Evolutionary conservation across 768 basidiomycete genomes (phyloP), one percentile per base, ranked within the genome.

Genomic region (Terana coerulea): DNA sequence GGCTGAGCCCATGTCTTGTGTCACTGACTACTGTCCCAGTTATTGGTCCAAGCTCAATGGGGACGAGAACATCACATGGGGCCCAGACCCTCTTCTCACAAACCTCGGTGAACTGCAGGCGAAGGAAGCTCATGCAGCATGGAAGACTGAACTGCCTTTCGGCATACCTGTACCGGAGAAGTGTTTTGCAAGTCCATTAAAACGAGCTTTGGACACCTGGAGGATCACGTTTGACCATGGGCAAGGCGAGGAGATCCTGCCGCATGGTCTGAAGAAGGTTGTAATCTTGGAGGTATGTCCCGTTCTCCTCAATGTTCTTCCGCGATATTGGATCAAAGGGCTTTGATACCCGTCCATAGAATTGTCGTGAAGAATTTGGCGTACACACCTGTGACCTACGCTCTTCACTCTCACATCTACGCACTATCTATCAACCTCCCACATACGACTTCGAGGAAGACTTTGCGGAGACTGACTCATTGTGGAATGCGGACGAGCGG

Each of bases 381-480:
- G 74, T 78, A 1, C 86, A 88, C 52, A 88, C 86, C 0, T 88
- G 86, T 59, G 88, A 91, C 64, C 75, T 77, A 55, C 77, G 88
- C 12, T 70, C 72, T 17, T 69, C 73, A 2, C 70, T 67, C 28
- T 71, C 77, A 0, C 72, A 77, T 48, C 82, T 90, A 53, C 58
- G 64, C 0, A 50, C 52, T 0, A 57, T 72, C 5, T 88, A 79
- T 60, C 80, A 83, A 0, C 62, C 62, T 5, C 62, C 61, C 3
- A 48, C 66, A 4, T 83, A 83, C 60, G 55, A 46, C 7, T 75
- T 88, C 39, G 85, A 89, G 58, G 61, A 64, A 1, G 77, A 73
- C 0, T 78, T 91, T 47, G 65, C 74, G 0, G 87, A 90, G 61
- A 70, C 80, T 14, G 88, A 91, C 59, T 67, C 72, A 15, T 63